Base-by-base conservation (phyloP, 768 basidiomycete genomes). In the Auricularia auricula-judae region DNA sequence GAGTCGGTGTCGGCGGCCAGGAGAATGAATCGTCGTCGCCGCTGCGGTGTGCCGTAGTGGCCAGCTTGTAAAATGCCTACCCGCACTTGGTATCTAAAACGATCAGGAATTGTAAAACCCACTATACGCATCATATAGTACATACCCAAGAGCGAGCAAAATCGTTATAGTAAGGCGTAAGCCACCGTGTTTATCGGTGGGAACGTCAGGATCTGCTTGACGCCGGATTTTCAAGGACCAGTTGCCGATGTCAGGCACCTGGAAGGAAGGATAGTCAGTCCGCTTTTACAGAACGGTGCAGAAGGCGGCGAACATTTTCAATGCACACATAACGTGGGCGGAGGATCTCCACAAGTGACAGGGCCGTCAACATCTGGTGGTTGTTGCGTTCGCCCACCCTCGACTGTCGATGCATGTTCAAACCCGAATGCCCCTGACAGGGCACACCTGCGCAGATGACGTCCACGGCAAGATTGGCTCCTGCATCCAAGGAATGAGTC, bases 321-420 rank as follows among this genome's bases (percentile, higher is more conserved):
- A 84, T 76, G 62, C 78, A 79, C 47, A 74, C 76, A 64, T 76
- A 75, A 11, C 71, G 70, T 0, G 83, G 82, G 3, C 73, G 71
- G 54, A 80, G 72, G 39, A 75, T 72, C 61, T 86, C 84, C 10
- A 85, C 71, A 64, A 73, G 82, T 1, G 84, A 83, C 3, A 84
- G 67, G 0, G 81, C 79, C 2, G 82, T 89, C 18, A 91, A 76
- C 35, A 91, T 16, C 21, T 51, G 47, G 5, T 51, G 14, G 47
- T 51, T 51, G 47, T 51, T 51, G 18, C 16, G 47, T 1, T 51
- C 18, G 18, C 21, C 47, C 16, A 5, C 47, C 21, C 18, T 51
- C 10, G 39, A 42, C 39, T 14, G 8, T 42, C 47, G 47, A 18
- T 18, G 21, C 5, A 51, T 16, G 3, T 51, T 51, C 47, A 51